Conservation (phyloP, 352 stramenopile species). For the Thraustotheca clavata region DNA sequence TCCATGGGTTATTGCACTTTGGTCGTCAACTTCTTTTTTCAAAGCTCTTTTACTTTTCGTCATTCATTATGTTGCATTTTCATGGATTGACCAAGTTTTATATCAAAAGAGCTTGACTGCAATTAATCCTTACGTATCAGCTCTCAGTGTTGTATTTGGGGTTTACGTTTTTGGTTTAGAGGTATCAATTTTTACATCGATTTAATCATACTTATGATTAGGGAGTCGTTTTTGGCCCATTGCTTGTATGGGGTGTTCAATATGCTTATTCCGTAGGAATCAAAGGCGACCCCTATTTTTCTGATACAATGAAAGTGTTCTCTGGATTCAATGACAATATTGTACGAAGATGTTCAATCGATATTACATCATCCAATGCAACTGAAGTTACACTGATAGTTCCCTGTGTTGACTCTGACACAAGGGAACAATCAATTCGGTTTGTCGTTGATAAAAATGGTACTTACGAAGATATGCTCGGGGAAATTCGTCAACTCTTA, state of each 20-base stretch:
- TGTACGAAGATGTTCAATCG: slow-evolving; percentile 33
- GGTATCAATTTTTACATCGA: slow-evolving; percentile 24
- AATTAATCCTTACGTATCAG: slow-evolving; percentile 80
- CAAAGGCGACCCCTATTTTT: not conserved
- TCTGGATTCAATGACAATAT: slow-evolving; percentile 12
- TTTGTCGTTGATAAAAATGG: slow-evolving; percentile 57
- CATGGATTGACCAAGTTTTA: slow-evolving; percentile 77
- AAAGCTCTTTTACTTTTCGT: slow-evolving; percentile 70
- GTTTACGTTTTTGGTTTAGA: slow-evolving; percentile 85
- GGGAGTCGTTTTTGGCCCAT: slow-evolving; percentile 77
- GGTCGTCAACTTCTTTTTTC: slow-evolving; percentile 69
- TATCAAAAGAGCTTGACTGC: slow-evolving; percentile 84
- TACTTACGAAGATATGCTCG: slow-evolving; percentile 52
- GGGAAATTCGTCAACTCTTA: slow-evolving; percentile 25
- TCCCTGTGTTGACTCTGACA: slow-evolving; percentile 68
- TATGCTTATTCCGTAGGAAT: slow-evolving; percentile 58
- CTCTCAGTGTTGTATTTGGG: slow-evolving; percentile 77
- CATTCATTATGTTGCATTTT: slow-evolving; percentile 80
- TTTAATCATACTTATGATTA: slow-evolving; percentile 22
- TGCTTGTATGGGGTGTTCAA: slow-evolving; percentile 74
- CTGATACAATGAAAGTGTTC: not conserved
- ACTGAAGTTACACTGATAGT: slow-evolving; percentile 35
- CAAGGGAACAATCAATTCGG: slow-evolving; percentile 44
- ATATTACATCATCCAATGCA: not conserved
- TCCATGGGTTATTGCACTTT: slow-evolving; percentile 72